These are phyloP conservation scores for Hansenula sp. DNA, from an alignment of 1,139 yeast species.

Conservation along the genomic window DNA sequence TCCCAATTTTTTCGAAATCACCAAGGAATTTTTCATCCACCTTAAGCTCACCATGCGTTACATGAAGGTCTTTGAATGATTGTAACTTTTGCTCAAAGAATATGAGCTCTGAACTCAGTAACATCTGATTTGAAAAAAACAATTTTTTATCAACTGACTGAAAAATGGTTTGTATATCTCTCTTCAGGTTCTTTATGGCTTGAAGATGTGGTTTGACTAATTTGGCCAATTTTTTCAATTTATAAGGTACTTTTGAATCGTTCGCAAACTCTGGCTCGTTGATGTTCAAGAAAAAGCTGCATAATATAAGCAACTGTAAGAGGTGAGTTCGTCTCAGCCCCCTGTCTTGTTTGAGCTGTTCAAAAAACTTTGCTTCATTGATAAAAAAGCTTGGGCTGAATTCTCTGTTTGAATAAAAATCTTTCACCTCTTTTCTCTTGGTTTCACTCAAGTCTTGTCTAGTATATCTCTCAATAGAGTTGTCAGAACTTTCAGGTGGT, in stretches of 20 bases:
- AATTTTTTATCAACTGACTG: slow-evolving; percentile 5
- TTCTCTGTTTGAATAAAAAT: slow-evolving; percentile 10
- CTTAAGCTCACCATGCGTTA: slow-evolving; percentile 2
- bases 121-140: not conserved
- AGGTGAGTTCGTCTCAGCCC: slow-evolving; percentile 11
- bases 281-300: slow-evolving; percentile 5
- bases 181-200: not conserved
- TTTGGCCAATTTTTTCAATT: not conserved
- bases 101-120: slow-evolving; percentile 5
- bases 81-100: slow-evolving; percentile 7
- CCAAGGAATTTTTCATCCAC: slow-evolving; percentile 5
- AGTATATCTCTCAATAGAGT: slow-evolving; percentile 5
- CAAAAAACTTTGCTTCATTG: slow-evolving; percentile 10
- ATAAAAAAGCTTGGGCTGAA: slow-evolving; percentile 15
- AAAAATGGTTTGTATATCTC: not conserved
- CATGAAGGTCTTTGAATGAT: slow-evolving; percentile 5
- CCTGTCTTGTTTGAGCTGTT: slow-evolving; percentile 13
- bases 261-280: not conserved
- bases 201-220: not conserved
- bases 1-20: slow-evolving; percentile 4
- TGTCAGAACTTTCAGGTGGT: not conserved
- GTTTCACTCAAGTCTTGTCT: slow-evolving; percentile 6
- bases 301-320: slow-evolving; percentile 10
- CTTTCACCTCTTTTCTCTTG: slow-evolving; percentile 6
- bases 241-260: not conserved